Conservation (phyloP, 2,329 filamentous ascomycete genomes). For the Cytospora piceae region DNA sequence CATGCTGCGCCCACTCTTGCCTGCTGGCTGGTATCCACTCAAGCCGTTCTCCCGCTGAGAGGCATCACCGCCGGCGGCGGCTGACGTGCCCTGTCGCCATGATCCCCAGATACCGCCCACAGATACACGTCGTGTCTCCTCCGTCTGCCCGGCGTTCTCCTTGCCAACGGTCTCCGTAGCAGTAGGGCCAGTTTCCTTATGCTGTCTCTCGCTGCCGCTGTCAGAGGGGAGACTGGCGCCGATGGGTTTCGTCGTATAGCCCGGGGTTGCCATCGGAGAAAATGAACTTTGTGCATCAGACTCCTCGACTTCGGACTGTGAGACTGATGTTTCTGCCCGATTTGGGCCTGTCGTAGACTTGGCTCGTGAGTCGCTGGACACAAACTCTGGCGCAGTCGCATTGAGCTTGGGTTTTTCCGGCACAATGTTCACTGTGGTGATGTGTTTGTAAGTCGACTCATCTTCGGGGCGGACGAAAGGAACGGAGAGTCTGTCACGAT, state of each 20-base stretch:
- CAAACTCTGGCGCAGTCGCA: conserved; percentile 51
- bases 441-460: conserved; percentile 75
- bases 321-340: conserved; percentile 31
- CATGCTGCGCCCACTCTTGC: conserved; percentile 70
- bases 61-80: conserved; percentile 56
- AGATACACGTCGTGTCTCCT: conserved; percentile 48
- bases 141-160: conserved; percentile 34
- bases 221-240: conserved; percentile 47
- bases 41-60: conserved; percentile 55
- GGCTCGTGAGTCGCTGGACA: conserved; percentile 40
- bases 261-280: conserved; percentile 38
- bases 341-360: conserved; percentile 28
- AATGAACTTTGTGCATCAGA: conserved; percentile 37
- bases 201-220: conserved; percentile 50
- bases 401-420: conserved; percentile 64
- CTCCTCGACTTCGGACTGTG: conserved; percentile 36
- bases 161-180: conserved; percentile 38
- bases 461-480: conserved; percentile 93
- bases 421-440: conserved; percentile 65
- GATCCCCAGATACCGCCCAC: conserved; percentile 69
- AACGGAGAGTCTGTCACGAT: conserved; percentile 83
- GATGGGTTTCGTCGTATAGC: conserved; percentile 40
- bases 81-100: conserved; percentile 64
- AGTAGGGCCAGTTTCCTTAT: conserved; percentile 36
- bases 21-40: conserved; percentile 72